phyloP scores from a whole-genome alignment of 2,329 filamentous ascomycete genomes.

The Verticillium albo-atrum region DNA sequence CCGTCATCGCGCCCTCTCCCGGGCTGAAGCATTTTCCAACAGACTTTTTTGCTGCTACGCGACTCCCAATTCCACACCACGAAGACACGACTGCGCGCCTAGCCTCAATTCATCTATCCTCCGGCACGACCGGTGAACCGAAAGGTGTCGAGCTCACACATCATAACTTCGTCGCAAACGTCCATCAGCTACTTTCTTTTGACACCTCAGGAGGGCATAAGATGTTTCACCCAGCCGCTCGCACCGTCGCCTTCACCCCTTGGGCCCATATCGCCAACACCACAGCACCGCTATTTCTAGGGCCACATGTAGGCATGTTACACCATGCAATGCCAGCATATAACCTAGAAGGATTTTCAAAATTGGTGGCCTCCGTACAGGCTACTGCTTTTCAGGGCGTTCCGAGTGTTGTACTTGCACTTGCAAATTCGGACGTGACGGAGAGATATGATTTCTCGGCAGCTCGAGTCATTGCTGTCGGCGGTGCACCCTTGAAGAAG shows the following conservation, averaged over 20 bases:
- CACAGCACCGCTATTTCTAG: conserved; percentile 35
- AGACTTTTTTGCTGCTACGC: conserved; percentile 24
- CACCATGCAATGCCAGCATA: conserved; percentile 38
- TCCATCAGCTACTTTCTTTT: conserved; percentile 23
- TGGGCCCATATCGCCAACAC: conserved; percentile 40
- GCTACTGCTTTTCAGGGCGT: conserved; percentile 35
- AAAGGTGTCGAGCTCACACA: conserved; percentile 91
- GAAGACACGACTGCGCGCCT: conserved; percentile 19
- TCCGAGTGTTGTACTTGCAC: conserved; percentile 29
- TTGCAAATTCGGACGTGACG: conserved; percentile 29
- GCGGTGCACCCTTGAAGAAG: conserved; percentile 27
- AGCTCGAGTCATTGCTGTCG: conserved; percentile 30
- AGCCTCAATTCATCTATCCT: conserved; percentile 27
- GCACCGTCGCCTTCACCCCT: conserved; percentile 35
- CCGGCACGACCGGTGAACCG: conserved; percentile 82
- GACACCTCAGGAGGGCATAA: conserved; percentile 25
- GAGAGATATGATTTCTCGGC: conserved; percentile 29
- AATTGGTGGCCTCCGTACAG: conserved; percentile 26
- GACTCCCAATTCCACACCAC: conserved; percentile 30
- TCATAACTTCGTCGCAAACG: conserved; percentile 74
- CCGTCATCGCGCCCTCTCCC: conserved; percentile 21
- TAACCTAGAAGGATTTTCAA: conserved; percentile 27
- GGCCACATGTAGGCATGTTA: conserved; percentile 36
- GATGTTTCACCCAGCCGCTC: conserved; percentile 26
- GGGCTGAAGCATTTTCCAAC: conserved; percentile 23